A percentile compares a stretch with the other conserved stretches of the same genome.
phyloP scores from a whole-genome alignment of 495 filamentous ascomycete genomes.

The Podospora anserina region DNA sequence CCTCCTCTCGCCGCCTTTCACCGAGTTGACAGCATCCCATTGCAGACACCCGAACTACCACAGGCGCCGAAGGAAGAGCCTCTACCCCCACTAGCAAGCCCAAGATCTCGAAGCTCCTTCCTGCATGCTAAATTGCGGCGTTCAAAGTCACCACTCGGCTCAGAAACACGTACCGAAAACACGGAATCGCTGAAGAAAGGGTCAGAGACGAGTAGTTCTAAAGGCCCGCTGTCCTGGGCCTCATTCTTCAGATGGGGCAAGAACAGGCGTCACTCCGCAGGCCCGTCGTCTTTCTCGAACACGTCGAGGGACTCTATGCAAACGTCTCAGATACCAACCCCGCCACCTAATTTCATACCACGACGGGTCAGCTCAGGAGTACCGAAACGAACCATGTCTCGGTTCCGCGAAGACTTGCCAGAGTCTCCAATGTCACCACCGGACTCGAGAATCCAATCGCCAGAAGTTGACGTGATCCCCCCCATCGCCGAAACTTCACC shows the following conservation, averaged over 20 bases:
- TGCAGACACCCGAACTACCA: constrained; percentile 10
- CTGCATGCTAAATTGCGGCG: constrained; percentile 38
- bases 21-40: constrained; percentile 33
- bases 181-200: constrained; percentile 32
- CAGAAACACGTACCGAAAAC: constrained; percentile 35
- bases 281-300: constrained; percentile 68
- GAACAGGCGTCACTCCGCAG: constrained; percentile 58
- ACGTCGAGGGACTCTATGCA: constrained; percentile 77
- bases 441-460: constrained; percentile 75
- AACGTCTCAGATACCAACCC: constrained; percentile 31
- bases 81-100: constrained; percentile 19
- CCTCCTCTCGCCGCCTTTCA: constrained; percentile 37
- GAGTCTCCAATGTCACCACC: constrained; percentile 79
- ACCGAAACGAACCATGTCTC: constrained; percentile 77
- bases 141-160: constrained; percentile 39
- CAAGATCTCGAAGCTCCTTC: constrained; percentile 31
- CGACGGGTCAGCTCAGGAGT: constrained; percentile 41
- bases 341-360: constrained; percentile 31
- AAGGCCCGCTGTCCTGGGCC: constrained; percentile 52
- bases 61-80: constrained; percentile 13
- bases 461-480: constrained; percentile 50
- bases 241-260: constrained; percentile 70
- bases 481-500: constrained; percentile 27
- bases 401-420: constrained; percentile 89
- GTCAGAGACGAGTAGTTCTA: constrained; percentile 45